Conservation (phyloP, 768 basidiomycete species). For the Leccinum sublutescens region DNA sequence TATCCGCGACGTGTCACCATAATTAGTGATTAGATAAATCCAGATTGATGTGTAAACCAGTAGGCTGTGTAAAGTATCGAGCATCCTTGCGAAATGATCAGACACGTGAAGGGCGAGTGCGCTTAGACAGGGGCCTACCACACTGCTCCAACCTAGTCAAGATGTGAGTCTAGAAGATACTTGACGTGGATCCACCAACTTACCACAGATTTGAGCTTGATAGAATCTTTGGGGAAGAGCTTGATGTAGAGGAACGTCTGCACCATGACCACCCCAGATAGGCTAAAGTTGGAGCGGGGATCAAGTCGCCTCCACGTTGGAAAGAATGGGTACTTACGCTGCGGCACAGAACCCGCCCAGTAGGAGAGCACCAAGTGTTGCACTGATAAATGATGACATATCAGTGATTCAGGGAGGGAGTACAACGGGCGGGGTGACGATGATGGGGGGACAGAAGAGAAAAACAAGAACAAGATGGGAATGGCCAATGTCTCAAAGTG, state of each 20-base stretch:
- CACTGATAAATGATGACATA: constrained; percentile 15
- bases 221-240: constrained; percentile 27
- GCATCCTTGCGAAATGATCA: constrained; percentile 13
- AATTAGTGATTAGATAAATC: constrained; percentile 44
- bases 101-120: not conserved
- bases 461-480: no score
- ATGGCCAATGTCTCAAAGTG: not conserved
- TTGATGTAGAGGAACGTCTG: constrained; percentile 31
- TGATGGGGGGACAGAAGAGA: not conserved
- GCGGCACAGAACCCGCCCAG: constrained; percentile 32
- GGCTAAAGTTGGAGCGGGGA: constrained; percentile 11
- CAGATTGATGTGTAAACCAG: constrained; percentile 42
- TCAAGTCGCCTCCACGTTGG: not conserved
- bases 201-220: constrained; percentile 24
- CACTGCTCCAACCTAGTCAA: constrained; percentile 25
- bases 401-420: not conserved
- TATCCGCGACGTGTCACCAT: constrained; percentile 37
- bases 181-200: constrained; percentile 2
- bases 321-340: constrained; percentile 13
- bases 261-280: constrained; percentile 29
- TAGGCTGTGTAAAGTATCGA: constrained; percentile 42
- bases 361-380: constrained; percentile 30
- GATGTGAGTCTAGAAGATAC: not conserved
- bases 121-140: constrained; percentile 17
- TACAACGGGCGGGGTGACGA: not conserved